Percentiles rank a stretch among this genome's conserved stretches.
These are phyloP conservation scores for Candida nanaspora DNA, from an alignment of 805 yeast species.

Conservation along the genomic window DNA sequence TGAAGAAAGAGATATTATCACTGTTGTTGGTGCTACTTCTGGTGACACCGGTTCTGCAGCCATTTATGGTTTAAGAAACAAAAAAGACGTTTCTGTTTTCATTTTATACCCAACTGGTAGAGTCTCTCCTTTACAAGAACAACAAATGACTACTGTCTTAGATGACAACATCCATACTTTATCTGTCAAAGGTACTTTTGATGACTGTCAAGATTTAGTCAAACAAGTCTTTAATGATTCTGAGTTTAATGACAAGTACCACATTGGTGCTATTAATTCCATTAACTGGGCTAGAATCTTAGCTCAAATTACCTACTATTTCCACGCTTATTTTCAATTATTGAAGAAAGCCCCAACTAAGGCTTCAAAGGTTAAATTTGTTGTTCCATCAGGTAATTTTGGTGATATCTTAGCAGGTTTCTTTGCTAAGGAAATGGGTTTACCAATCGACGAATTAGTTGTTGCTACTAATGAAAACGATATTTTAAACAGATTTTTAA, in stretches of 20 bases:
- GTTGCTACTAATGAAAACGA: slow-evolving; percentile 97
- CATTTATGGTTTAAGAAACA: slow-evolving; percentile 93
- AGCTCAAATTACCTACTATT: slow-evolving; percentile 96
- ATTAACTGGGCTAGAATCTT: slow-evolving; percentile 98
- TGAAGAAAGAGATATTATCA: slow-evolving; percentile 66
- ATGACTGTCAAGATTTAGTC: slow-evolving; percentile 96
- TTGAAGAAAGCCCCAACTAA: slow-evolving; percentile 29
- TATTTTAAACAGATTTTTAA: slow-evolving; percentile 86
- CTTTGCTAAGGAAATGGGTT: slow-evolving; percentile 91
- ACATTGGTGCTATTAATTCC: slow-evolving; percentile 96
- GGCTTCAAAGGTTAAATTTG: slow-evolving; percentile 52
- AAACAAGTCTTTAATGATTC: slow-evolving; percentile 87
- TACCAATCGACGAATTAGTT: slow-evolving; percentile 78
- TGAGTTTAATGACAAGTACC: slow-evolving; percentile 82
- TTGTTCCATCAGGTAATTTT: slow-evolving; percentile 97
- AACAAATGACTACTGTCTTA: slow-evolving; percentile 95
- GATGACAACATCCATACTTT: slow-evolving; percentile 92
- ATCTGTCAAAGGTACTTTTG: slow-evolving; percentile 93
- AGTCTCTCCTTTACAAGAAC: slow-evolving; percentile 96
- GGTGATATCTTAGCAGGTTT: slow-evolving; percentile 98
- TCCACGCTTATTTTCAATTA: slow-evolving; percentile 81
- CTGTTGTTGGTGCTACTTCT: slow-evolving; percentile 98
- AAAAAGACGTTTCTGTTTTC: slow-evolving; percentile 95
- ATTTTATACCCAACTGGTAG: slow-evolving; percentile 96
- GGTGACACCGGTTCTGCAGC: slow-evolving; percentile 99